phyloP scores from a whole-genome alignment of 352 stramenopile genomes.

The Phytophthora citricola region DNA sequence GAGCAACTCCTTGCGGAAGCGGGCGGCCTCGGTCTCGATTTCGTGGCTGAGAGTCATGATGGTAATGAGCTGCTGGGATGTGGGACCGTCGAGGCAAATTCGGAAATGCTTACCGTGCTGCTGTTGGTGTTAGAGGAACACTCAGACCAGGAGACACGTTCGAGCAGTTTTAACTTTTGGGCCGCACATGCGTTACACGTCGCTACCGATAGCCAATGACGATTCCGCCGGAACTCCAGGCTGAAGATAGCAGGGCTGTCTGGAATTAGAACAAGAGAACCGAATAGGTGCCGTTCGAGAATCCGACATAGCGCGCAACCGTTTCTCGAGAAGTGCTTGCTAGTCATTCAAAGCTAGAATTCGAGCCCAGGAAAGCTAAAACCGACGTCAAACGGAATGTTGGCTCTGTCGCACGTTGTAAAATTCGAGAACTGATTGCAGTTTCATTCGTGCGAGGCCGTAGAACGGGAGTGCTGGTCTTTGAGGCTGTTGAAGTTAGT shows the following conservation, averaged over 20 bases:
- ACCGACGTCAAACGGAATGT: constrained; percentile 15
- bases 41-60: constrained; percentile 29
- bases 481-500: background rate
- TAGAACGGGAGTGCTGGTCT: background rate
- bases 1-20: constrained; percentile 39
- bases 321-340: constrained; percentile 3
- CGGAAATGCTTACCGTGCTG: constrained; percentile 11
- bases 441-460: constrained; percentile 23
- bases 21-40: constrained; percentile 23
- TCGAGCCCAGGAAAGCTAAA: constrained; percentile 3
- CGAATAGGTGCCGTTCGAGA: background rate
- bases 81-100: constrained; percentile 18
- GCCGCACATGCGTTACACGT: constrained; percentile 12
- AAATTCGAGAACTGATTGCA: constrained; percentile 19
- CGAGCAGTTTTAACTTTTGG: constrained; percentile 30
- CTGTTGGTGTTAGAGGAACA: background rate
- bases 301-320: constrained; percentile 13
- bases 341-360: no score
- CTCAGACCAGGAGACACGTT: background rate
- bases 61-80: constrained; percentile 2
- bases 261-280: constrained; percentile 5
- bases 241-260: constrained; percentile 10
- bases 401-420: constrained; percentile 13
- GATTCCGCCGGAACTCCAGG: constrained; percentile 4
- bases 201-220: constrained; percentile 19